phyloP scores from a whole-genome alignment of 2,329 filamentous ascomycete species.

The Pestalotiopsis sp. region DNA sequence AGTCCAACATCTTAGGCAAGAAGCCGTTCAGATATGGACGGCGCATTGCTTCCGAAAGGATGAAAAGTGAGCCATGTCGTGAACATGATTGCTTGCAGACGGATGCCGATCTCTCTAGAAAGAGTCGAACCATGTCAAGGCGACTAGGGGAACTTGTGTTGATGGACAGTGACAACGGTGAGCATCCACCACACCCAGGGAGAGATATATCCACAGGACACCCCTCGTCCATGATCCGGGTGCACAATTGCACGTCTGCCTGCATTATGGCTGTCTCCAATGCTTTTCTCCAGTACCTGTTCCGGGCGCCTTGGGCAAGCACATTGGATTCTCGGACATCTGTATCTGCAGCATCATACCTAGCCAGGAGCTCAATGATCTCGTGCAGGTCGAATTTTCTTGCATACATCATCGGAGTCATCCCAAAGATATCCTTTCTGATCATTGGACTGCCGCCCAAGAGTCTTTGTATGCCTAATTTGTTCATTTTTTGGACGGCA shows the following conservation, averaged over 20 bases:
- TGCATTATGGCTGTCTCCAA: neutral
- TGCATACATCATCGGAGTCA: neutral
- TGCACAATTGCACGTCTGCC: neutral
- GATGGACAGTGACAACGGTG: neutral
- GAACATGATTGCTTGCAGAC: neutral
- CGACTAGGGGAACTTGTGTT: neutral
- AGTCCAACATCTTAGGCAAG: neutral
- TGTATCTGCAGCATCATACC: neutral
- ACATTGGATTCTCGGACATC: accelerated
- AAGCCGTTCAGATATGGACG: neutral
- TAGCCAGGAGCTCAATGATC: neutral
- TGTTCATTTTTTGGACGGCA: neutral
- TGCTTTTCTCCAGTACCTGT: neutral
- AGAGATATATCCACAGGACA: neutral
- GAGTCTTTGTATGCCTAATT: accelerated
- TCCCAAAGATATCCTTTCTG: neutral
- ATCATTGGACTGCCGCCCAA: neutral
- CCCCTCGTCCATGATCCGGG: neutral
- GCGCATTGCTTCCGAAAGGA: neutral
- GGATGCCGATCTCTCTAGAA: neutral
- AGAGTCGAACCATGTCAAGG: neutral
- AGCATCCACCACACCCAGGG: neutral
- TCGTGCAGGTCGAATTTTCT: neutral
- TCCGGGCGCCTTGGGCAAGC: neutral
- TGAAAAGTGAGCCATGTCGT: neutral